Evolutionary conservation across 805 yeast genomes (phyloP).

Genomic region (Novakomyces olei): DNA sequence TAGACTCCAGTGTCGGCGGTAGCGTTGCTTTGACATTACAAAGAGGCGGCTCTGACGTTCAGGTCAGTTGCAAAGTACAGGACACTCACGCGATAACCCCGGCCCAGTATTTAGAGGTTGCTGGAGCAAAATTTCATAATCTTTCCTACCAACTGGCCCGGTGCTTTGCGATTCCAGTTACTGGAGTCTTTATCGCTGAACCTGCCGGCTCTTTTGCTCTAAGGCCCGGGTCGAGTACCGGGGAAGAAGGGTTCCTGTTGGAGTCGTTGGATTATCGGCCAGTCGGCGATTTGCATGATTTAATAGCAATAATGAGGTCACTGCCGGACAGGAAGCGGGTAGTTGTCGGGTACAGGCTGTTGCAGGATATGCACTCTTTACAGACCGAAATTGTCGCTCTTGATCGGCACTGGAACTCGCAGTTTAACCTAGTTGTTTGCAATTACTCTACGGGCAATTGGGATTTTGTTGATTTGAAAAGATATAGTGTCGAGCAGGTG

Average conservation of each 20-base stretch:
- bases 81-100: constrained; percentile 73
- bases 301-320: constrained; percentile 51
- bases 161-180: constrained; percentile 58
- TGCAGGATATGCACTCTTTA: constrained; percentile 51
- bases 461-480: constrained; percentile 30
- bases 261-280: constrained; percentile 56
- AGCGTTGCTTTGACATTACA: constrained; percentile 36
- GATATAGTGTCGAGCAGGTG: too few relatives aligned
- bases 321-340: constrained; percentile 63
- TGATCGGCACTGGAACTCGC: constrained; percentile 68
- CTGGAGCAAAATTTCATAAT: constrained; percentile 72
- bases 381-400: constrained; percentile 41
- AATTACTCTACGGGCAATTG: constrained; percentile 31
- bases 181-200: constrained; percentile 60
- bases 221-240: constrained; percentile 26
- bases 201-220: constrained; percentile 50
- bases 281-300: constrained; percentile 51
- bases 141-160: constrained; percentile 78
- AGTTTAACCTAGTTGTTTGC: constrained; percentile 45
- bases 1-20: constrained; percentile 49
- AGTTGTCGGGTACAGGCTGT: constrained; percentile 48
- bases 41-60: constrained; percentile 46
- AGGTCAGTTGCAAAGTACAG: constrained; percentile 33
- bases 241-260: constrained; percentile 56
- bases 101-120: constrained; percentile 51